These are phyloP conservation scores for Arthrobotrys conoides DNA, from an alignment of 2,329 filamentous ascomycete species.

Conservation along the genomic window DNA sequence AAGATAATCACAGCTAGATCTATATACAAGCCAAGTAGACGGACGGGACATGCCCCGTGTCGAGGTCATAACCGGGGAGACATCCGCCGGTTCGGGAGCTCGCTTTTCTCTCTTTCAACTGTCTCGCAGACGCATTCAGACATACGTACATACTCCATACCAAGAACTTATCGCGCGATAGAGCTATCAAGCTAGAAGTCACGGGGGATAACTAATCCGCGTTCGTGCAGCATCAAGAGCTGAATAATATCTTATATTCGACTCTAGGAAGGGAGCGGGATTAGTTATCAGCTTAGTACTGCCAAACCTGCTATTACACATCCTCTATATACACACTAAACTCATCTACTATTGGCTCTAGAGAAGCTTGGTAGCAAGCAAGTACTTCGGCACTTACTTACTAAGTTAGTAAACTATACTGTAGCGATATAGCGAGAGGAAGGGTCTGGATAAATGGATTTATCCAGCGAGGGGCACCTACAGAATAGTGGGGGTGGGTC, in stretches of 20 bases:
- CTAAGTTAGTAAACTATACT: neutral
- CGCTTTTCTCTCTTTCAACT: neutral
- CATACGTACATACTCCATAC: too few species aligned
- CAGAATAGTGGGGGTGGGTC: conserved; percentile 1
- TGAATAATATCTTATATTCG: conserved; percentile 7
- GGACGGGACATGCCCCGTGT: conserved; percentile 5
- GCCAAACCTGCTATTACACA: conserved; percentile 1
- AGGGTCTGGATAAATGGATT: conserved; percentile 17
- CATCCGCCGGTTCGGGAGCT: conserved; percentile 10
- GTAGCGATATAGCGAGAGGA: too few species aligned
- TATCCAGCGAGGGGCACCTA: conserved; percentile 11
- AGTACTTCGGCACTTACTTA: too few species aligned
- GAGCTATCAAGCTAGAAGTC: neutral
- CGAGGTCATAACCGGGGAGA: neutral
- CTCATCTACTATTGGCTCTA: too few species aligned
- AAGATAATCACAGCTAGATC: neutral
- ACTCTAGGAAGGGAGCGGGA: conserved; percentile 22
- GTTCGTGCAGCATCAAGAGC: neutral
- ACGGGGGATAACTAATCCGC: conserved; percentile 16
- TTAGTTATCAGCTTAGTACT: conserved; percentile 46
- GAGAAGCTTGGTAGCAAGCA: too few species aligned
- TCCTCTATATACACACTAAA: conserved; percentile 17
- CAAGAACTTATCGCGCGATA: neutral
- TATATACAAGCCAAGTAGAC: too few species aligned
- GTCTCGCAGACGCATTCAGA: too few species aligned